Evolutionary conservation across 805 yeast genomes (phyloP).

Genomic region (Zygoascus flipseniorum): DNA sequence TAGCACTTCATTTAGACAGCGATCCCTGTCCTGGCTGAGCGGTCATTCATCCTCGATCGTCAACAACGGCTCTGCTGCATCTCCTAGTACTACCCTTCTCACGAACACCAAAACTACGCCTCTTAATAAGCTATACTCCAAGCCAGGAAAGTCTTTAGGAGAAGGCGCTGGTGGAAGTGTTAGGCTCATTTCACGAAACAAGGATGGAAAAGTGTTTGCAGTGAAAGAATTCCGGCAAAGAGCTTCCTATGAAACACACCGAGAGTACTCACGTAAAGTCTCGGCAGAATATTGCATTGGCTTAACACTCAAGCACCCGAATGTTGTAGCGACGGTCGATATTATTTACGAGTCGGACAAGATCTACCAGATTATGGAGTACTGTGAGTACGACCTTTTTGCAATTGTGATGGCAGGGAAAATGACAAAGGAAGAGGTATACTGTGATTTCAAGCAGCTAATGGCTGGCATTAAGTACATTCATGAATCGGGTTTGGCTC

Average conservation of each 20-base stretch:
- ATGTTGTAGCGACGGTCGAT: constrained; percentile 84
- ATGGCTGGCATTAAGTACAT: constrained; percentile 72
- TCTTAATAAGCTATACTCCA: constrained; percentile 60
- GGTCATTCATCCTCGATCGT: constrained; percentile 4
- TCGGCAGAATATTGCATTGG: constrained; percentile 95
- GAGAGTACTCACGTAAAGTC: constrained; percentile 86
- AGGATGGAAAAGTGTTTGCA: constrained; percentile 71
- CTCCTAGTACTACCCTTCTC: constrained; percentile 16
- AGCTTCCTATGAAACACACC: constrained; percentile 60
- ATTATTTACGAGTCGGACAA: constrained; percentile 83
- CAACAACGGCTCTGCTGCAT: constrained; percentile 1
- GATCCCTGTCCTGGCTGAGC: constrained; percentile 15
- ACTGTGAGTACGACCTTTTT: constrained; percentile 85
- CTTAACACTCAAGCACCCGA: constrained; percentile 79
- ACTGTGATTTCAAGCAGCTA: constrained; percentile 85
- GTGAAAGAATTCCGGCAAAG: constrained; percentile 85
- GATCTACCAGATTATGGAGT: constrained; percentile 88
- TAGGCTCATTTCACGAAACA: constrained; percentile 55
- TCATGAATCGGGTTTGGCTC: constrained; percentile 81
- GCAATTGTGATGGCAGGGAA: constrained; percentile 92
- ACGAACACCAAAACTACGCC: constrained; percentile 21
- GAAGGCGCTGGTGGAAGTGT: constrained; percentile 96
- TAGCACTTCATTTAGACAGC: constrained; percentile 11
- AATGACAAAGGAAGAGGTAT: constrained; percentile 70
- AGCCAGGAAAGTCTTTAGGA: constrained; percentile 79